phyloP scores from a whole-genome alignment of 352 stramenopile genomes.

The Globisporangium megalacanthum region DNA sequence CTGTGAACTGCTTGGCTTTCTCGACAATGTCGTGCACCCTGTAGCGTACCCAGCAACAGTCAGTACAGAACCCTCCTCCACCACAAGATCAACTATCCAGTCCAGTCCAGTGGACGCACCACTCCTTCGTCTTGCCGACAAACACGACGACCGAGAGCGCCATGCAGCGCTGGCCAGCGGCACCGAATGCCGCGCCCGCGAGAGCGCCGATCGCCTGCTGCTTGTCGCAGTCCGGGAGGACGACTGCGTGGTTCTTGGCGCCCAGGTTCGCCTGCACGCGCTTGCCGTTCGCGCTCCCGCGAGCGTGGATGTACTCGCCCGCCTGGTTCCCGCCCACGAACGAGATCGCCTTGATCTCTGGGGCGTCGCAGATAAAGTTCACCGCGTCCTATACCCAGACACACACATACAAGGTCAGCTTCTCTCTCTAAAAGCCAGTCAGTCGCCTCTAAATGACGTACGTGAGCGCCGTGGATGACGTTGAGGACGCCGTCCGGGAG shows the following conservation, averaged over 20 bases:
- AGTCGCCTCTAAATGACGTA: conserved; percentile 15
- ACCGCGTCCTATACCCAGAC: conserved; percentile 73
- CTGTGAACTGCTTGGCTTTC: conserved; percentile 88
- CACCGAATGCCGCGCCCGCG: conserved; percentile 93
- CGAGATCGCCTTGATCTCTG: conserved; percentile 93
- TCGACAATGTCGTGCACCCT: conserved; percentile 87
- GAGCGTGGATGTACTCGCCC: conserved; percentile 93
- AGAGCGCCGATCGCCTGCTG: conserved; percentile 85
- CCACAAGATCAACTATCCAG: background rate
- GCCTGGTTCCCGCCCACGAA: conserved; percentile 95
- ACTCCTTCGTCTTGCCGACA: conserved; percentile 92
- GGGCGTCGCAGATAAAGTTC: conserved; percentile 93
- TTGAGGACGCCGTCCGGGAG: conserved; percentile 95
- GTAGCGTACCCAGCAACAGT: too few relatives aligned
- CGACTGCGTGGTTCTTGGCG: conserved; percentile 98
- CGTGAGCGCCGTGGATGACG: conserved; percentile 86
- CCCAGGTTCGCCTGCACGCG: conserved; percentile 95
- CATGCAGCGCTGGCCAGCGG: conserved; percentile 98
- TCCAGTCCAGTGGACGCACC: conserved; percentile 13
- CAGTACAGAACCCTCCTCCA: background rate
- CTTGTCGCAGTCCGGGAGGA: conserved; percentile 93
- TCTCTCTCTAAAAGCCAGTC: background rate
- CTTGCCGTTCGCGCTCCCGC: conserved; percentile 88
- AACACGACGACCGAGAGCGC: conserved; percentile 94
- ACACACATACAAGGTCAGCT: conserved; percentile 3